These are phyloP conservation scores for Arthromyces matolae DNA, from an alignment of 768 basidiomycete genomes.

Conservation along the genomic window DNA sequence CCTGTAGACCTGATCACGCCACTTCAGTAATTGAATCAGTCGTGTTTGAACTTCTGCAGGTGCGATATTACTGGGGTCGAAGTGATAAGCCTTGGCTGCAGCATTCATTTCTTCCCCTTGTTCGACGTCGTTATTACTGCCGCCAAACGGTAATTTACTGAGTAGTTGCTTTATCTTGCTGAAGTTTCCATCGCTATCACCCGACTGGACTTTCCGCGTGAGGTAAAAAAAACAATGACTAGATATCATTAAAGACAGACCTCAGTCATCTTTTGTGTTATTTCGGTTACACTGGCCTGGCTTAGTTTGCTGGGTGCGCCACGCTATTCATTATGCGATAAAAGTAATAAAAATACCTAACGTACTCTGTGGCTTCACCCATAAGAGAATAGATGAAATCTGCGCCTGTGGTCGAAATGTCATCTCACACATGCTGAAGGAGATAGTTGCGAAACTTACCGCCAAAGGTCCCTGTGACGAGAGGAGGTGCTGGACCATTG, in stretches of 20 bases:
- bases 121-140: constrained; percentile 45
- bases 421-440: background rate
- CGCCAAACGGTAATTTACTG: constrained; percentile 49
- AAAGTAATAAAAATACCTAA: background rate
- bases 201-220: constrained; percentile 21
- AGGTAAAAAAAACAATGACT: background rate
- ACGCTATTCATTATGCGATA: background rate
- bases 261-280: constrained; percentile 47
- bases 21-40: constrained; percentile 53
- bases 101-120: constrained; percentile 54
- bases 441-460: constrained; percentile 21
- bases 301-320: constrained; percentile 43
- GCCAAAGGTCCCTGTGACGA: constrained; percentile 71
- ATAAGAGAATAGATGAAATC: constrained; percentile 66
- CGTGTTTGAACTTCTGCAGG: constrained; percentile 61
- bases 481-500: constrained; percentile 52
- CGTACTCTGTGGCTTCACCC: constrained; percentile 63
- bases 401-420: constrained; percentile 35
- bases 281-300: constrained; percentile 58
- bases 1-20: constrained; percentile 59
- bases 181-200: constrained; percentile 31
- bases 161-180: constrained; percentile 40
- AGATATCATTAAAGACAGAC: constrained; percentile 16
- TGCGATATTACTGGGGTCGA: constrained; percentile 58
- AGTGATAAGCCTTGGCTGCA: constrained; percentile 54